Base-by-base conservation (phyloP, 805 yeast genomes). In the Saccharomycopsis javanensis region DNA sequence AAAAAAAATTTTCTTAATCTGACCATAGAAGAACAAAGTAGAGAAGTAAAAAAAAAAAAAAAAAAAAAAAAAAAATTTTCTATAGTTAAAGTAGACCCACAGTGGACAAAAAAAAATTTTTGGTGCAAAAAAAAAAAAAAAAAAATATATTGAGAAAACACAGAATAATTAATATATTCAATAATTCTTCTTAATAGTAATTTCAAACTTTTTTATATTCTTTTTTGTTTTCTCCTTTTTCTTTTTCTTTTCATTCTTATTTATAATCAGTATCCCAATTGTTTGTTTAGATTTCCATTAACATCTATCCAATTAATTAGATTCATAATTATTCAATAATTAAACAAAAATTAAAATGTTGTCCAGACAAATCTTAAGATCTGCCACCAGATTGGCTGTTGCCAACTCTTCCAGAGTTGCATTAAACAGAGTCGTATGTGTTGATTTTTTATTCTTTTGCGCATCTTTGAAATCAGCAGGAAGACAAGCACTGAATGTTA, bases 341-440 rank as follows among this genome's bases (percentile, higher is more conserved):
- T 42, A 42, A 20, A 13, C 42, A n/a, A 20, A 31, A 51, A 27
- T 31, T 20, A 75, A 66, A 71, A 86, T 86, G 94, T 85, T 86
- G 79, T 84, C 91, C 72, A 89, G 94, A 81, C 82, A 90, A 75
- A 81, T 83, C 76, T 79, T 85, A 74, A 87, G 91, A 79, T 81
- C 88, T 72, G 89, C 89, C 73, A 80, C 88, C 72, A 86, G 88
- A 79, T 79, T 88, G 71, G 85, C 85, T 70, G 77, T 79, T 66
- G 77, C 77, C 67, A 76, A 76, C 71, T 69, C 75, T 67, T 75
- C 75, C 63, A 72, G 75, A 68, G 69, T 72, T 59, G 68, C 69
- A 64, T 74, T 67, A 59, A 65, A 75, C 67, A 72, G 74, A 67
- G 67, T 73, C 63, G 79, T 76, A 73, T 69, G 80, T 76, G 66